These are phyloP conservation scores for Cenchrus fungigraminus DNA, from an alignment of 176 grass and related monocot genomes.

Conservation along the genomic window DNA sequence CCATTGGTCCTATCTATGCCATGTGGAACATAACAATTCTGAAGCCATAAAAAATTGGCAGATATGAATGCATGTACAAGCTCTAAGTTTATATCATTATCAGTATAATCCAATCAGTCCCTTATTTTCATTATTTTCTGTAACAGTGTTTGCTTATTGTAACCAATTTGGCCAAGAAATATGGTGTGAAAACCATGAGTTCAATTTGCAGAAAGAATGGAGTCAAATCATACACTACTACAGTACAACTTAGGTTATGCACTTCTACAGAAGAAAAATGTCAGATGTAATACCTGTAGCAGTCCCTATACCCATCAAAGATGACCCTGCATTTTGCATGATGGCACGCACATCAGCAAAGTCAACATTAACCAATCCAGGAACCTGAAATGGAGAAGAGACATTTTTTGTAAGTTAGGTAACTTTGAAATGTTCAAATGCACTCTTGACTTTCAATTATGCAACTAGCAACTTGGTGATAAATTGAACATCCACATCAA, in stretches of 20 bases:
- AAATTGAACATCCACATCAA: neutral
- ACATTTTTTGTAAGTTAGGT: neutral
- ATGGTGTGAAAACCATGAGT: neutral
- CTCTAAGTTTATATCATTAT: neutral
- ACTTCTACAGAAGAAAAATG: neutral
- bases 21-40: neutral
- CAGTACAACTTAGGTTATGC: neutral
- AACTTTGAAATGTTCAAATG: neutral
- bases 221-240: neutral
- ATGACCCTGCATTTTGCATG: conserved; percentile 98
- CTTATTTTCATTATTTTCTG: conserved; percentile 4
- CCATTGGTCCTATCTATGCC: neutral
- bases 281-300: conserved; percentile 73
- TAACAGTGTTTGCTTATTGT: neutral
- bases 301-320: conserved; percentile 97
- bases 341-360: conserved; percentile 98
- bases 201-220: conserved; percentile 17
- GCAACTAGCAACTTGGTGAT: neutral
- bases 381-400: conserved; percentile 64
- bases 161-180: conserved; percentile 1
- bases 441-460: neutral
- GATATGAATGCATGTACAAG: neutral
- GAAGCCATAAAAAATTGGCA: conserved; percentile 1
- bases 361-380: conserved; percentile 94
- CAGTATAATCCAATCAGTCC: neutral